Conservation (phyloP, 441 rosid species). For the Isatis lusitanica region DNA sequence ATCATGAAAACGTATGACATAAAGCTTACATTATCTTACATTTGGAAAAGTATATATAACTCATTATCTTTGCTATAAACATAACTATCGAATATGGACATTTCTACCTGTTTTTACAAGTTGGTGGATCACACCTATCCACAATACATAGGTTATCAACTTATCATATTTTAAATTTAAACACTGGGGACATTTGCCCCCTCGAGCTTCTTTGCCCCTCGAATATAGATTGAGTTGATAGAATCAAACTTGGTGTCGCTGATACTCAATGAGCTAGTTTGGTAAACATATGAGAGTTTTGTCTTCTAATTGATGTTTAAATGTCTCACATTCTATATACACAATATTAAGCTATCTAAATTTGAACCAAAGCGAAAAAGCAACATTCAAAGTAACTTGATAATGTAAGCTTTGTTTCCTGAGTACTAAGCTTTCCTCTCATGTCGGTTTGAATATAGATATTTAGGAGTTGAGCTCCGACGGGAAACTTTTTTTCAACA, state of each 20-base stretch:
- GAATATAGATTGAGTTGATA: not conserved
- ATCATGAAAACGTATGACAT: not conserved
- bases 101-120: not conserved
- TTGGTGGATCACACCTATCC: constrained; percentile 19
- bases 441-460: no score
- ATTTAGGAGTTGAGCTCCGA: no score
- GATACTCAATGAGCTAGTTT: not conserved
- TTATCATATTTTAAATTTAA: not conserved
- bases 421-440: no score
- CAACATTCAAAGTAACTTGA: no score
- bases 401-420: no score
- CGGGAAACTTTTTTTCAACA: no score
- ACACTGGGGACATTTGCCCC: not conserved
- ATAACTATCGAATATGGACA: constrained; percentile 1
- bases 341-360: no score
- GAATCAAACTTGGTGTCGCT: not conserved
- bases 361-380: no score
- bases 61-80: not conserved
- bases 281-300: not conserved
- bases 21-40: constrained; percentile 1
- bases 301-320: not conserved
- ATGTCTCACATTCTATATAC: not conserved
- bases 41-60: not conserved
- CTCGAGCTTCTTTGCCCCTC: not conserved
- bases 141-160: not conserved